A percentile compares a stretch with the other conserved stretches of the same genome.
Evolutionary conservation across 371 early-diverging fungal species (phyloP).

Genomic region (Actinomortierella wolfii): DNA sequence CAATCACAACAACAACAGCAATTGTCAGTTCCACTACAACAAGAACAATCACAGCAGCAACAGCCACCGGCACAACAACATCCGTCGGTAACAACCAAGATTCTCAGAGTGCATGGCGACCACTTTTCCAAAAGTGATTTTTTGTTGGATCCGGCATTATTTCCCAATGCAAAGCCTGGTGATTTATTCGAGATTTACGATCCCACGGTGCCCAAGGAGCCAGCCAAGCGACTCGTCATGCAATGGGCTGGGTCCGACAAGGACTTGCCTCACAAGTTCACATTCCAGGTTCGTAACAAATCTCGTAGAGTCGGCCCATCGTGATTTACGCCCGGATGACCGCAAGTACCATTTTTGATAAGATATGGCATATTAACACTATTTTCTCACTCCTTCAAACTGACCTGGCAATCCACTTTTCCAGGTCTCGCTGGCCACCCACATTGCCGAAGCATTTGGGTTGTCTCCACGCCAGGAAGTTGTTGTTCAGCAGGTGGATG

Average conservation of each 20-base stretch:
- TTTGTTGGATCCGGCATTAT: constrained; percentile 81
- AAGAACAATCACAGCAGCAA: constrained; percentile 2
- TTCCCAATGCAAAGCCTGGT: constrained; percentile 76
- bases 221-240: constrained; percentile 31
- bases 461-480: constrained; percentile 68
- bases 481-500: constrained; percentile 69
- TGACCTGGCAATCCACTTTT: neutral
- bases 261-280: constrained; percentile 40
- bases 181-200: constrained; percentile 78
- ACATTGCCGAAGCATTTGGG: constrained; percentile 59
- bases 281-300: constrained; percentile 39
- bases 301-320: neutral
- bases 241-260: constrained; percentile 44
- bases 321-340: constrained; percentile 47
- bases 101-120: constrained; percentile 68
- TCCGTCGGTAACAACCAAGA: constrained; percentile 20
- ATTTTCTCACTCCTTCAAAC: neutral
- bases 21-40: neutral
- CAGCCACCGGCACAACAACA: constrained; percentile 7
- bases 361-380: neutral
- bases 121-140: constrained; percentile 74
- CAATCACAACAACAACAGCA: neutral
- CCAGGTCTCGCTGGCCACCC: constrained; percentile 62
- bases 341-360: constrained; percentile 48
- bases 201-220: constrained; percentile 41